Percentiles rank a stretch among this genome's conserved stretches.
These are phyloP conservation scores for Laburnicola sp. DNA, from an alignment of 2,329 filamentous ascomycete species.

Conservation along the genomic window DNA sequence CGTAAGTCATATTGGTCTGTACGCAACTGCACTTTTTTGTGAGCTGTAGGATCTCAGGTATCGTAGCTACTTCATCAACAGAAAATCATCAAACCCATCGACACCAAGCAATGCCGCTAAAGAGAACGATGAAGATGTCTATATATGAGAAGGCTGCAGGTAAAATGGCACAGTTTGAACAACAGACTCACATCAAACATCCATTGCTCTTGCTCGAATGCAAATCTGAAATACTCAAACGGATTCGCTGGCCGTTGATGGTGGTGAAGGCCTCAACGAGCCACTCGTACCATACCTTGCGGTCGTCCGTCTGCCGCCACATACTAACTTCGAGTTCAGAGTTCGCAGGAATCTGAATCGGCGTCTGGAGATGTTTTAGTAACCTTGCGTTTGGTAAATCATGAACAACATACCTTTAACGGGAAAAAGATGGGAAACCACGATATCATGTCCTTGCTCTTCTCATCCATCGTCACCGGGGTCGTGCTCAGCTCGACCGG, in stretches of 20 bases:
- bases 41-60: too few species aligned
- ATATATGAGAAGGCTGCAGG: too few species aligned
- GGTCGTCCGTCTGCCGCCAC: slow-evolving; percentile 94
- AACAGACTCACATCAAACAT: slow-evolving; percentile 41
- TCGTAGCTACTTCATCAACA: not conserved
- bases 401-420: slow-evolving; percentile 68
- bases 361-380: slow-evolving; percentile 60
- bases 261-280: slow-evolving; percentile 80
- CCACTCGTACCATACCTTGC: slow-evolving; percentile 99
- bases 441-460: slow-evolving; percentile 97
- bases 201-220: slow-evolving; percentile 46
- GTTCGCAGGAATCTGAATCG: slow-evolving; percentile 81
- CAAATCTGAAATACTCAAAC: slow-evolving; percentile 57
- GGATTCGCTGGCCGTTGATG: slow-evolving; percentile 64
- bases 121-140: not conserved
- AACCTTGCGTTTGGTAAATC: not conserved
- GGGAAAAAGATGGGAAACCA: slow-evolving; percentile 99
- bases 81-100: not conserved
- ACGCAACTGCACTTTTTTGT: too few species aligned
- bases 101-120: slow-evolving; percentile 1
- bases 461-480: slow-evolving; percentile 85
- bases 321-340: slow-evolving; percentile 88
- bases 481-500: slow-evolving; percentile 89
- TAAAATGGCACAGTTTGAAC: too few species aligned
- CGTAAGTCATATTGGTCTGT: too few species aligned